Conservation (phyloP, 2,329 filamentous ascomycete species). For the Alternaria triticimaculans region DNA sequence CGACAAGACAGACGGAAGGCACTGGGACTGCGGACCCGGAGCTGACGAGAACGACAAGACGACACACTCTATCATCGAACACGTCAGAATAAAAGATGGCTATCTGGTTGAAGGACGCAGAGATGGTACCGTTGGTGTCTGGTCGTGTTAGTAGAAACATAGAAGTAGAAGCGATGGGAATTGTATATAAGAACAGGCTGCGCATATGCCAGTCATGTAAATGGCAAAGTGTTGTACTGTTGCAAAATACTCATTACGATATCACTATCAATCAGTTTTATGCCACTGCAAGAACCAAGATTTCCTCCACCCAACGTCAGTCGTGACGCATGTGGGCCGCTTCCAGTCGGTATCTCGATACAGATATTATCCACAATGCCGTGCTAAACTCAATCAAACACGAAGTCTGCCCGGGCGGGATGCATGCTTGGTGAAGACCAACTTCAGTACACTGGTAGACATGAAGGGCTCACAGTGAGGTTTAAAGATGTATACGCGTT, state of each 20-base stretch:
- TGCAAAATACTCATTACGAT: background rate
- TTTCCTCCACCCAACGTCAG: background rate
- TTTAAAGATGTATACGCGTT: too few species aligned
- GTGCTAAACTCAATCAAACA: background rate
- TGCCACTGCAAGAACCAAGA: background rate
- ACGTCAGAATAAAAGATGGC: slow-evolving; percentile 88
- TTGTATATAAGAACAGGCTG: slow-evolving; percentile 21
- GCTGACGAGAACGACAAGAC: slow-evolving; percentile 70
- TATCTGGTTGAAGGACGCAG: slow-evolving; percentile 90
- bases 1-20: slow-evolving; percentile 92
- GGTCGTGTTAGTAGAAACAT: slow-evolving; percentile 57
- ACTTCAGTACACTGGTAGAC: background rate
- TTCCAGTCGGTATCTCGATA: background rate
- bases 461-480: background rate
- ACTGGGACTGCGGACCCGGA: slow-evolving; percentile 95
- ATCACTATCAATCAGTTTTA: background rate
- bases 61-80: slow-evolving; percentile 68
- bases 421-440: background rate
- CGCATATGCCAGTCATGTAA: slow-evolving; percentile 18
- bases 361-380: background rate
- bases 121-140: slow-evolving; percentile 88
- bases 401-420: background rate
- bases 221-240: slow-evolving; percentile 19
- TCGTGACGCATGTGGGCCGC: background rate
- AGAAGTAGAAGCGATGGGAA: background rate